Conservation (phyloP, 306 rosid species). For the Aeschynomene evenia region DNA sequence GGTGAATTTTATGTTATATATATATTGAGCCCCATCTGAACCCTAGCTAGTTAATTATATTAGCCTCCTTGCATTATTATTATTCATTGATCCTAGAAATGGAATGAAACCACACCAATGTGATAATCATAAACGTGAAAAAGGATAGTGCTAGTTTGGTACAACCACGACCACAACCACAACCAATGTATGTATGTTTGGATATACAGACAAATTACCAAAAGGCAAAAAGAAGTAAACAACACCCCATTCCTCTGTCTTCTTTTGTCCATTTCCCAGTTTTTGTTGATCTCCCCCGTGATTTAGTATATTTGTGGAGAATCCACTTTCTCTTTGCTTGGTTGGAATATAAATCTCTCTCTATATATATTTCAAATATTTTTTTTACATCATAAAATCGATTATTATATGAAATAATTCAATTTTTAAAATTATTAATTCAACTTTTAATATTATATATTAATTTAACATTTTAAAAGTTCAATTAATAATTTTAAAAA, state of each 20-base stretch:
- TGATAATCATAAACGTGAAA: constrained; percentile 2
- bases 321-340: constrained; percentile 46
- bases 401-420: no score
- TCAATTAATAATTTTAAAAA: no score
- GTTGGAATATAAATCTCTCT: constrained; percentile 34
- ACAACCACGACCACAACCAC: background rate
- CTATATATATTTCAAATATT: no score
- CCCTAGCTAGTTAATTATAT: constrained; percentile 2
- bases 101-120: background rate
- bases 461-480: no score
- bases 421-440: no score
- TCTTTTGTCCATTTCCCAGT: constrained; percentile 27
- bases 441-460: no score
- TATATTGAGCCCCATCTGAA: background rate
- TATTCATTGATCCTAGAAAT: constrained; percentile 12
- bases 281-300: constrained; percentile 26
- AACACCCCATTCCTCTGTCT: background rate
- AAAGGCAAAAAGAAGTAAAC: background rate
- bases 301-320: constrained; percentile 39
- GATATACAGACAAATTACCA: constrained; percentile 25
- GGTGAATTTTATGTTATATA: constrained; percentile 5
- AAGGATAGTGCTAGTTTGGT: background rate
- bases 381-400: no score
- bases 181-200: background rate
- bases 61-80: no score